Evolutionary conservation across 768 basidiomycete species (phyloP).

Genomic region (Tricholoma bakamatsutake): DNA sequence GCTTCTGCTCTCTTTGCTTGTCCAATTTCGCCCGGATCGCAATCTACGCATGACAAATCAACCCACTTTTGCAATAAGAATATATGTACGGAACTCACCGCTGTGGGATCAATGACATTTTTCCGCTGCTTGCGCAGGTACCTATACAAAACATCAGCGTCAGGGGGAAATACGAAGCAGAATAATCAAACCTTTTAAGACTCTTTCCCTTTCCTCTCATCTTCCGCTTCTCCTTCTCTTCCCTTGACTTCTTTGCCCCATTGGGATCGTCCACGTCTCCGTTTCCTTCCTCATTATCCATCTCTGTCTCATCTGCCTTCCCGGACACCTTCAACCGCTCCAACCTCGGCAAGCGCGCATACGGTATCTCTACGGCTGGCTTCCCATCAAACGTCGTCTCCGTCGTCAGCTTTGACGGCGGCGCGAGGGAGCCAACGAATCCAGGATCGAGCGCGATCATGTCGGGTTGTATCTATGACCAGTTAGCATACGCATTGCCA

Average conservation of each 20-base stretch:
- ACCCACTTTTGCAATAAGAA: neutral
- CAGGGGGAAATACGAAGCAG: neutral
- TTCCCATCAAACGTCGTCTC: constrained; percentile 31
- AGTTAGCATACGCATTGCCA: neutral
- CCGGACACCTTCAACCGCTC: constrained; percentile 72
- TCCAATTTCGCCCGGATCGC: constrained; percentile 65
- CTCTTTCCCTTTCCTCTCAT: constrained; percentile 88
- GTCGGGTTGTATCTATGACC: constrained; percentile 78
- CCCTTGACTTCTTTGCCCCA: constrained; percentile 31
- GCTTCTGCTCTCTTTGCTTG: constrained; percentile 46
- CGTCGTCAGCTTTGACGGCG: constrained; percentile 54
- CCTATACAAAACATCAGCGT: constrained; percentile 18
- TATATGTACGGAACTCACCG: constrained; percentile 34
- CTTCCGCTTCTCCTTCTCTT: constrained; percentile 75
- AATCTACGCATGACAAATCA: constrained; percentile 30
- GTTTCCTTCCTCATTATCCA: constrained; percentile 33
- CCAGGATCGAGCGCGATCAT: constrained; percentile 83
- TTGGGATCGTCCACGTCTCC: constrained; percentile 31
- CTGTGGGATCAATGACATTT: constrained; percentile 86
- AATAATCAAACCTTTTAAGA: constrained; percentile 55
- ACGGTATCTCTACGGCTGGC: constrained; percentile 48
- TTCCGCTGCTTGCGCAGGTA: constrained; percentile 88
- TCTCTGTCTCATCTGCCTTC: constrained; percentile 66
- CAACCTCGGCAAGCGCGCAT: constrained; percentile 68
- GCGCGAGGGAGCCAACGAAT: constrained; percentile 64